phyloP scores from a whole-genome alignment of 2,329 filamentous ascomycete species.

The Celoporthe dispersa region DNA sequence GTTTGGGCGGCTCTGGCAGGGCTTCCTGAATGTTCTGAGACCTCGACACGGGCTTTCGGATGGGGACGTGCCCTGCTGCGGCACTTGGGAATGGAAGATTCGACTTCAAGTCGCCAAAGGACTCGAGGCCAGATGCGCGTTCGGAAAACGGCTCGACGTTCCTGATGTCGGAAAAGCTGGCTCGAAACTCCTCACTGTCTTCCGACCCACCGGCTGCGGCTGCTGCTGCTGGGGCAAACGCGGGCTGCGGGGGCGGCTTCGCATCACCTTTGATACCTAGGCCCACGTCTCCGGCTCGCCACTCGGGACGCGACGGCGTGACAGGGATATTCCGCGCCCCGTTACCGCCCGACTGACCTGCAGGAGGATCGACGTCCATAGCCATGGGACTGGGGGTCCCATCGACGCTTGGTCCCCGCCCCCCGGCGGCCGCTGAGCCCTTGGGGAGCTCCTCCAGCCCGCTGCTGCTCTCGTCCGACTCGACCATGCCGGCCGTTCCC shows the following conservation, averaged over 20 bases:
- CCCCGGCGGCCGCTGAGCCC: slow-evolving; percentile 30
- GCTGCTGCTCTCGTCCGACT: slow-evolving; percentile 52
- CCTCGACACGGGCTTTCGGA: slow-evolving; percentile 37
- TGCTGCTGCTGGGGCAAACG: slow-evolving; percentile 26
- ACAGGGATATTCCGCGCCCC: slow-evolving; percentile 58
- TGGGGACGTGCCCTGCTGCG: slow-evolving; percentile 48
- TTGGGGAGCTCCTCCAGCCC: slow-evolving; percentile 39
- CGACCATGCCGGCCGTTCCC: slow-evolving; percentile 50
- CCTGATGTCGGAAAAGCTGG: slow-evolving; percentile 58
- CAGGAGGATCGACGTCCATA: slow-evolving; percentile 68
- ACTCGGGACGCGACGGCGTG: slow-evolving; percentile 63
- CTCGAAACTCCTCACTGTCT: slow-evolving; percentile 59
- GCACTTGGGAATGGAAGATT: slow-evolving; percentile 61
- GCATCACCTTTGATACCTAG: slow-evolving; percentile 34
- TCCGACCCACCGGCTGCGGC: slow-evolving; percentile 51
- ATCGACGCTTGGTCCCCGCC: slow-evolving; percentile 13
- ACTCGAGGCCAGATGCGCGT: slow-evolving; percentile 53
- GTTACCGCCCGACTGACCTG: slow-evolving; percentile 36
- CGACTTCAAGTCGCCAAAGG: slow-evolving; percentile 59
- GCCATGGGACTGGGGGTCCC: slow-evolving; percentile 56
- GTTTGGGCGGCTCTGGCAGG: slow-evolving; percentile 54
- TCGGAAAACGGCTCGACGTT: slow-evolving; percentile 60
- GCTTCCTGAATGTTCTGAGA: slow-evolving; percentile 48
- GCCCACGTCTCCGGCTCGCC: slow-evolving; percentile 57
- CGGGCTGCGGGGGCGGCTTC: slow-evolving; percentile 23